Evolutionary conservation across 163 green algal species (phyloP).

Genomic region (Coccomyxa subellipsoidea): DNA sequence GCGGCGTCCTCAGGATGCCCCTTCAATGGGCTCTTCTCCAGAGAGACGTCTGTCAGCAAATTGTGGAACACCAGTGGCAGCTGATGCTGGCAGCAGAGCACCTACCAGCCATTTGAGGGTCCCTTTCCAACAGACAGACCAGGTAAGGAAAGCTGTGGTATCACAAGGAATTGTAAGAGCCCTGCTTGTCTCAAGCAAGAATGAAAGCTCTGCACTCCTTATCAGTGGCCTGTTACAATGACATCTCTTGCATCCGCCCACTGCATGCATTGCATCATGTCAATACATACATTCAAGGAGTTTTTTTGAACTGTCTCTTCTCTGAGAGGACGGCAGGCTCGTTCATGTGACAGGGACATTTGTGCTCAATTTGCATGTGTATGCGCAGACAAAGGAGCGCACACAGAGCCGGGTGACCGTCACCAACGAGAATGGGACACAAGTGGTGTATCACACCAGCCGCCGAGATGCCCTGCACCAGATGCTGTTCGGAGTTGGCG

Average conservation of each 20-base stretch:
- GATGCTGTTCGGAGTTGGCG: background rate
- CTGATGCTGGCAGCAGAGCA: background rate
- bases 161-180: too few relatives aligned
- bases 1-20: background rate
- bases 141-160: too few relatives aligned
- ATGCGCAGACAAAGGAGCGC: background rate
- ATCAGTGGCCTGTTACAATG: too few relatives aligned
- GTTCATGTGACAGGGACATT: too few relatives aligned
- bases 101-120: background rate
- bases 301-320: too few relatives aligned
- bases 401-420: background rate
- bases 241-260: too few relatives aligned
- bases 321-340: too few relatives aligned
- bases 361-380: background rate
- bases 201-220: too few relatives aligned
- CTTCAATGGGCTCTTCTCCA: background rate
- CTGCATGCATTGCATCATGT: too few relatives aligned
- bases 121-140: background rate
- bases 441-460: background rate
- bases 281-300: too few relatives aligned
- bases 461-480: background rate
- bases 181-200: too few relatives aligned
- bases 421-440: background rate
- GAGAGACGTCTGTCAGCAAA: background rate
- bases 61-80: background rate